phyloP scores from a whole-genome alignment of 2,329 filamentous ascomycete species.

The Pezicula carpinea region DNA sequence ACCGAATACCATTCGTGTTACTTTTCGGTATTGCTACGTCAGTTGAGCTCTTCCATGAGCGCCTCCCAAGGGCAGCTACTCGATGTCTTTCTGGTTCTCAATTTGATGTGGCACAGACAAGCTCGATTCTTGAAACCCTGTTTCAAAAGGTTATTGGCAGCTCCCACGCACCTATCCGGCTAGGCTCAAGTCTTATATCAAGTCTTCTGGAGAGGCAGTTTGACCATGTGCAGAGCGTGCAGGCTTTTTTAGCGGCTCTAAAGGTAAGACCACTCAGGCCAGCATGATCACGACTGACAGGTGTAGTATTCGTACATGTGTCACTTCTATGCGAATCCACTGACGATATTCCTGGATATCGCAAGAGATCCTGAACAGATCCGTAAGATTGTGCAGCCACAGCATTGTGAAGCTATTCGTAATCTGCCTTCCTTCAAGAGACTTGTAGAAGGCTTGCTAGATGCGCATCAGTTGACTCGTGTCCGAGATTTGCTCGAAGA shows the following conservation, averaged over 20 bases:
- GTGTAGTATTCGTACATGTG: constrained; percentile 77
- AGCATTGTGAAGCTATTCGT: constrained; percentile 64
- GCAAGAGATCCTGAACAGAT: constrained; percentile 27
- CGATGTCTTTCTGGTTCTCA: constrained; percentile 64
- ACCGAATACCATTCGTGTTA: constrained; percentile 71
- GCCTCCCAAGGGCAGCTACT: constrained; percentile 64
- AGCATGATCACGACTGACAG: constrained; percentile 4
- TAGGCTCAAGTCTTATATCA: constrained; percentile 60
- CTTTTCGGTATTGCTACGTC: constrained; percentile 80
- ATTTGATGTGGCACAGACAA: constrained; percentile 73
- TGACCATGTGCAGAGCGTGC: constrained; percentile 72
- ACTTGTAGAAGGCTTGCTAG: constrained; percentile 44
- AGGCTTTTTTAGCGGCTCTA: constrained; percentile 64
- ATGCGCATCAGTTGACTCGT: constrained; percentile 35
- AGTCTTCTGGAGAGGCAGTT: constrained; percentile 67
- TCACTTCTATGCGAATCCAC: constrained; percentile 74
- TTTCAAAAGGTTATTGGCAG: constrained; percentile 62
- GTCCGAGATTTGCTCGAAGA: constrained; percentile 55
- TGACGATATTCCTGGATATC: constrained; percentile 57
- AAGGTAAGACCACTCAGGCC: constrained; percentile 43
- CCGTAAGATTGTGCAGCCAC: constrained; percentile 40
- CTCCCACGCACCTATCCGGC: constrained; percentile 48
- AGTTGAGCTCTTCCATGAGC: constrained; percentile 71
- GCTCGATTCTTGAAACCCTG: constrained; percentile 66
- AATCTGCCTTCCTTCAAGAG: constrained; percentile 64